Evolutionary conservation across 495 filamentous ascomycete species (phyloP).

Genomic region (Elasticomyces elasticus): DNA sequence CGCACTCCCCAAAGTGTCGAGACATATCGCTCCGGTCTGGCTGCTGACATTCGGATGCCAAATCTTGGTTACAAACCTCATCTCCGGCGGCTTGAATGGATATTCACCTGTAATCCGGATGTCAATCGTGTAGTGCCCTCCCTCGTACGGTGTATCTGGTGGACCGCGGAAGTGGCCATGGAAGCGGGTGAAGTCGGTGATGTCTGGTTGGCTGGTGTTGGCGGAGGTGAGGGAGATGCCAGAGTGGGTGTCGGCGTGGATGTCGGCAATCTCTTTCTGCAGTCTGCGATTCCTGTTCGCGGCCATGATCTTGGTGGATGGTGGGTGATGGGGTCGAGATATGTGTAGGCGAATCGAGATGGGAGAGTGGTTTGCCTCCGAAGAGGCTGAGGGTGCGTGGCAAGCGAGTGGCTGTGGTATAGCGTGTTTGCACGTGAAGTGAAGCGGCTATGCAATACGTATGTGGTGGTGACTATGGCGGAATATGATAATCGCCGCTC

Average conservation of each 20-base stretch:
- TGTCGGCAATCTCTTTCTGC: conserved; percentile 84
- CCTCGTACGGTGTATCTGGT: conserved; percentile 88
- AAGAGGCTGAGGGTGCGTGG: too few species aligned
- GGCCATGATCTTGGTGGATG: conserved; percentile 9
- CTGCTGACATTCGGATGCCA: conserved; percentile 98
- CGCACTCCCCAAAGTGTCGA: conserved; percentile 78
- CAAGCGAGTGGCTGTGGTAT: too few species aligned
- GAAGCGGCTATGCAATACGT: too few species aligned
- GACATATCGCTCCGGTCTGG: conserved; percentile 93
- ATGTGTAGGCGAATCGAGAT: too few species aligned
- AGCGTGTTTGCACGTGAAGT: too few species aligned
- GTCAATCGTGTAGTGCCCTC: conserved; percentile 72
- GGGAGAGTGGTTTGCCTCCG: too few species aligned
- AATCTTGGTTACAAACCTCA: conserved; percentile 90
- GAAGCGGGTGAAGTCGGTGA: conserved; percentile 66
- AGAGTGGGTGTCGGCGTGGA: conserved; percentile 63
- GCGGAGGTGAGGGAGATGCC: conserved; percentile 53
- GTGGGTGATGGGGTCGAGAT: too few species aligned
- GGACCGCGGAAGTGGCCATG: conserved; percentile 77
- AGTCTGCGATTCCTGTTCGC: conserved; percentile 73
- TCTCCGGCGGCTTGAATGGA: conserved; percentile 82
- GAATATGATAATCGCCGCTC: too few species aligned
- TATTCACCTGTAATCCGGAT: conserved; percentile 83
- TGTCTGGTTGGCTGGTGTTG: conserved; percentile 42
- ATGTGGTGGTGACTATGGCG: too few species aligned